phyloP scores from a whole-genome alignment of 2,329 filamentous ascomycete species.

The Pseudocercospora macadamiae region DNA sequence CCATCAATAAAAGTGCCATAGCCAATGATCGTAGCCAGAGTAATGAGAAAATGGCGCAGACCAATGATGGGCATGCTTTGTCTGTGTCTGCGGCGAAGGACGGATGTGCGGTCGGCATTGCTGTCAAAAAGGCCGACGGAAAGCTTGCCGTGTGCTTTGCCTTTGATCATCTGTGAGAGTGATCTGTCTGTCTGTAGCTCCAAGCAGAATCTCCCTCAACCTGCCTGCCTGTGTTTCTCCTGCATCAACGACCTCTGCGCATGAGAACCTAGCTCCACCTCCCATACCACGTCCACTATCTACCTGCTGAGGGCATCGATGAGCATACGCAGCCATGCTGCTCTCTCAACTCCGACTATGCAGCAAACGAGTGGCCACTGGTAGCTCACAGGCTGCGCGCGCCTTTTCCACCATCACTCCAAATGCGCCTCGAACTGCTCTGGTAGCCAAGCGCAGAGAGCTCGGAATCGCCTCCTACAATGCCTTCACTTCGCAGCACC shows the following conservation, averaged over 20 bases:
- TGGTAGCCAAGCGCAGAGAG: conserved; percentile 53
- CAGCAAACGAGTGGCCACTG: conserved; percentile 65
- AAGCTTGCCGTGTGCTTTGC: too few species aligned
- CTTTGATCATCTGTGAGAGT: too few species aligned
- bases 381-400: conserved; percentile 52
- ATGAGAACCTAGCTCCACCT: neutral
- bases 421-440: conserved; percentile 42
- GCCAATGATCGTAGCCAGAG: too few species aligned
- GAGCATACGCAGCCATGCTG: conserved; percentile 60
- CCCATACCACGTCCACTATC: neutral
- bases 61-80: too few species aligned
- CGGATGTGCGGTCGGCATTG: too few species aligned
- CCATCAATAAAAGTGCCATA: too few species aligned
- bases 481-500: conserved; percentile 51
- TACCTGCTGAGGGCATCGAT: conserved; percentile 16
- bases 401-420: conserved; percentile 46
- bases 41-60: too few species aligned
- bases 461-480: conserved; percentile 47
- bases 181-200: too few species aligned
- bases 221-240: neutral
- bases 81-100: too few species aligned
- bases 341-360: conserved; percentile 68
- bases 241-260: neutral
- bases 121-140: too few species aligned
- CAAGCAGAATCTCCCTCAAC: too few species aligned